Base-by-base conservation (phyloP, 2,329 filamentous ascomycete species). In the Apiospora aurea region DNA sequence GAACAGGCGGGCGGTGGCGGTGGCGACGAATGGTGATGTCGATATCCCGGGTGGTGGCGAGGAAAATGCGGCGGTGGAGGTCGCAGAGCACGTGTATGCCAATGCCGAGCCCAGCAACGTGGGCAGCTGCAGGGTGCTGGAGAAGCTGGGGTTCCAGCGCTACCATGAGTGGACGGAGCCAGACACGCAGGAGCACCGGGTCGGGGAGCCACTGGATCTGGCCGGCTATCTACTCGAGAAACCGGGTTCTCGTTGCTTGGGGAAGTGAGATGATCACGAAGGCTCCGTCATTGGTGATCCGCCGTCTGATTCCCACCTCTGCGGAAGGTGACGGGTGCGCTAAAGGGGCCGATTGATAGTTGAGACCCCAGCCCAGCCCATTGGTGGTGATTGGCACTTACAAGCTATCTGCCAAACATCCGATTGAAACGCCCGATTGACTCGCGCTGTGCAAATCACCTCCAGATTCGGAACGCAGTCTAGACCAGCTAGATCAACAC, bases 1-100 rank as follows among this genome's bases (percentile, higher is more conserved):
- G 16, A 44, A 13, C 53, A 43, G 16, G 34, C 34, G 44, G 29
- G 64, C 71, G 7, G 46, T 69, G 16, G n/a, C 7, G 69, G 24
- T 46, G 10, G 34, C 24, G 26, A 68, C 2, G 64, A n/a, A 24
- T 38, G 14, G 4, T 21, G 21, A 68, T 4, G 64, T 2, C 21
- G 21, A 5, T 1, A 84, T 76, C 81, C 41, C 41, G 8, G 86
- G 74, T 81, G 69, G n/a, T 18, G 38, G 10, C 11, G 49, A 14
- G n/a, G n/a, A n/a, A 10, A n/a, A n/a, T 5, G 49, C 7, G 14
- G 29, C 13, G 29, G 18, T 4, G 18, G 46, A 53, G 26, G 67
- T 69, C 38, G 11, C 18, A 38, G 71, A 79, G 72, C 75, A 74
- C 29, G 43, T 79, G 7, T 74, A 69, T 18, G 78, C 78, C 3